Evolutionary conservation across 805 yeast species (phyloP), one percentile per base, ranked within the genome.

Genomic region (Starmerella bombi): DNA sequence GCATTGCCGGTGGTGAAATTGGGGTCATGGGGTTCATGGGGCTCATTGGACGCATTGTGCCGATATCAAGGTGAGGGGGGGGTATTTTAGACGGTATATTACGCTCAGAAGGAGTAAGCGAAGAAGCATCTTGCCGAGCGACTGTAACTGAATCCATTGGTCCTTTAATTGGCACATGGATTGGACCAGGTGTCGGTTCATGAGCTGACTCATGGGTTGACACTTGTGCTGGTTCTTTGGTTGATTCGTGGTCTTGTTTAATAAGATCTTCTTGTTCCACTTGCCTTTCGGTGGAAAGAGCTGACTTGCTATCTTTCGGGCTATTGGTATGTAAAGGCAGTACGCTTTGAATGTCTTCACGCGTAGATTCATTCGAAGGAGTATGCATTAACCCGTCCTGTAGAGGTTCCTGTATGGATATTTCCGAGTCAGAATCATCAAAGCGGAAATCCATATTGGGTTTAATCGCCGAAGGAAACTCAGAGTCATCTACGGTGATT

Each of bases 41-140:
- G 16, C 8, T n/a, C 33, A 31, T 31, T 4, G 33, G 33, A 16
- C 36, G 30, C 41, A 37, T 32, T 18, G 36, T 18, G 5, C 39
- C 39, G 14, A 19, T 15, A n/a, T n/a, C n/a, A n/a, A n/a, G n/a
- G n/a, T n/a, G n/a, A n/a, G n/a, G n/a, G n/a, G n/a, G n/a, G n/a
- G n/a, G n/a, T n/a, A n/a, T n/a, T n/a, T n/a, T n/a, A n/a, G n/a
- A n/a, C n/a, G n/a, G n/a, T n/a, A n/a, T n/a, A n/a, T n/a, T n/a
- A n/a, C n/a, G n/a, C n/a, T n/a, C n/a, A n/a, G n/a, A n/a, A n/a
- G n/a, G n/a, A n/a, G n/a, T n/a, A n/a, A n/a, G n/a, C n/a, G n/a
- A n/a, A n/a, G n/a, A n/a, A n/a, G n/a, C n/a, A n/a, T n/a, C n/a
- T n/a, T n/a, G n/a, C n/a, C n/a, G n/a, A n/a, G n/a, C n/a, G n/a